These are phyloP conservation scores for Kluyveromyces siamensis DNA, from an alignment of 805 yeast species.

Conservation along the genomic window DNA sequence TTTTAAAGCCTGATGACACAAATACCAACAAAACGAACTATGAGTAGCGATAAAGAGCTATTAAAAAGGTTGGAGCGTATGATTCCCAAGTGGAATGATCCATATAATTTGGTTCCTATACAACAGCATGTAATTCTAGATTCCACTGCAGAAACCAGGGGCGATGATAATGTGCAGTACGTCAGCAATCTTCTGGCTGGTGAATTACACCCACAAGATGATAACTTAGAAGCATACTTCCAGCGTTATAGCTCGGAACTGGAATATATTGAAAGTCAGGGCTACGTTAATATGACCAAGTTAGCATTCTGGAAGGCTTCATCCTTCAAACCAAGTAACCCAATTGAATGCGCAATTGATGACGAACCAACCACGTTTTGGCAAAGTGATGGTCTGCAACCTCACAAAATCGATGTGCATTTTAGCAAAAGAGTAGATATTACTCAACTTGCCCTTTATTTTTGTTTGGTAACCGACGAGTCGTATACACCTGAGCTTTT, in stretches of 20 bases:
- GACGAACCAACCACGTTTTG: constrained; percentile 68
- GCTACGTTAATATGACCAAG: constrained; percentile 66
- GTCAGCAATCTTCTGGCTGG: constrained; percentile 11
- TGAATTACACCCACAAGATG: constrained; percentile 14
- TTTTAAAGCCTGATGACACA: not conserved
- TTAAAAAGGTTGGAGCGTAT: not conserved
- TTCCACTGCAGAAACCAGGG: constrained; percentile 7
- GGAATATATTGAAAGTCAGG: constrained; percentile 25
- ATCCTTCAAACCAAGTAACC: constrained; percentile 63
- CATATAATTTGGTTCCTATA: constrained; percentile 7
- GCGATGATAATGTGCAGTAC: constrained; percentile 8
- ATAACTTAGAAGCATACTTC: constrained; percentile 10
- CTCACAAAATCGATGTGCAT: constrained; percentile 72
- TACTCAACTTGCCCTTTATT: constrained; percentile 58
- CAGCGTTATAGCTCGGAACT: constrained; percentile 16
- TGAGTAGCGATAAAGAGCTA: constrained; percentile 1
- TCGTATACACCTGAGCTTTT: constrained; percentile 70
- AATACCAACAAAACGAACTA: not conserved
- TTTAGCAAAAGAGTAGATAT: constrained; percentile 71
- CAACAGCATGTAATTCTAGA: constrained; percentile 9
- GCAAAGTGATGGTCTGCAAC: constrained; percentile 93
- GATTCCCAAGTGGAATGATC: constrained; percentile 1
- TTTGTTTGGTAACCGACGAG: constrained; percentile 69
- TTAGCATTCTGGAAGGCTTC: constrained; percentile 82
- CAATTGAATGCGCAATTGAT: constrained; percentile 62